Evolutionary conservation across 129 eudicot species (phyloP).

Genomic region (Sambucus nigra): DNA sequence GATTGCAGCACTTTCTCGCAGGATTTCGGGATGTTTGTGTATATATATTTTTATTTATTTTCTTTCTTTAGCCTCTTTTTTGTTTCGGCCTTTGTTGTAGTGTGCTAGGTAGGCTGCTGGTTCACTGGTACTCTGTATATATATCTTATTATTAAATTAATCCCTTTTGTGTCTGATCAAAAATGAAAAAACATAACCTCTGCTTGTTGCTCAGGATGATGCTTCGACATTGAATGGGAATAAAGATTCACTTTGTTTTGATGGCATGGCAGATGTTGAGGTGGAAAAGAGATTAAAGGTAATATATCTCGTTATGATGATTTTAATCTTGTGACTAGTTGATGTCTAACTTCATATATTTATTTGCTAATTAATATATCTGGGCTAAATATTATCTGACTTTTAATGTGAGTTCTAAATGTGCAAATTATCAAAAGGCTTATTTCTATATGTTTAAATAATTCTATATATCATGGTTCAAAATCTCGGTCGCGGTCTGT

Average conservation of each 20-base stretch:
- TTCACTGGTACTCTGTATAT: too few relatives aligned
- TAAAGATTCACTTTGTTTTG: constrained; percentile 68
- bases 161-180: not conserved
- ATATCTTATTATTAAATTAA: not conserved
- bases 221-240: constrained; percentile 44
- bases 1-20: too few relatives aligned
- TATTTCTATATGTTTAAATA: too few relatives aligned
- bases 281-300: constrained; percentile 92
- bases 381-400: not conserved
- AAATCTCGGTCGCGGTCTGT: too few relatives aligned
- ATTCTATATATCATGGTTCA: too few relatives aligned
- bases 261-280: constrained; percentile 91
- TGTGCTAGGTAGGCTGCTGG: too few relatives aligned
- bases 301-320: constrained; percentile 13
- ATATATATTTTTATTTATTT: not conserved
- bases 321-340: not conserved
- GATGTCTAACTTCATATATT: too few relatives aligned
- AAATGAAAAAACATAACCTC: not conserved
- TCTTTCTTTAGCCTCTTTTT: too few relatives aligned
- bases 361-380: not conserved
- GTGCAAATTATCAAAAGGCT: too few relatives aligned
- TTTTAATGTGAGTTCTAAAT: too few relatives aligned
- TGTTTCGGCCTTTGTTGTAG: too few relatives aligned
- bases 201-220: constrained; percentile 52
- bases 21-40: too few relatives aligned